Conservation (phyloP, 2,329 filamentous ascomycete species). For the Ophiostoma triangulosporum region DNA sequence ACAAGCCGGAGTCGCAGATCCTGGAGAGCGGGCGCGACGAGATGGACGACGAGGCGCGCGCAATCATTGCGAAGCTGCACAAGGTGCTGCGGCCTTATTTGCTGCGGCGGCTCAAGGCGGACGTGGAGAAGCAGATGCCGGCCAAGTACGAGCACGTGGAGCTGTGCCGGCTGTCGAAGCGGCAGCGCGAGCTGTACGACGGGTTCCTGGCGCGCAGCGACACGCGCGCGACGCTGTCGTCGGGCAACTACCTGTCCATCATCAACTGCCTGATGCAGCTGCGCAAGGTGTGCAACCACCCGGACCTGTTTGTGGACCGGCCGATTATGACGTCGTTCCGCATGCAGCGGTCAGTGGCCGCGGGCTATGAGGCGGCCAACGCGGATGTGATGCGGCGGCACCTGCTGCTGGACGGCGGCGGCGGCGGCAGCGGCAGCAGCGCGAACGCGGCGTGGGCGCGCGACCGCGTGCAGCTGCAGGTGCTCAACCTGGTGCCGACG, state of each 20-base stretch:
- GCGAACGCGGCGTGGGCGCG: neutral
- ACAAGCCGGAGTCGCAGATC: conserved; percentile 89
- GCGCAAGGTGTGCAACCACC: conserved; percentile 96
- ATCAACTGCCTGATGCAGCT: conserved; percentile 98
- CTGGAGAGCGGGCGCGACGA: conserved; percentile 86
- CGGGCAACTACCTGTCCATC: conserved; percentile 92
- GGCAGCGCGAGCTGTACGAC: conserved; percentile 90
- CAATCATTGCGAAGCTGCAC: conserved; percentile 85
- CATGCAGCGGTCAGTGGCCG: conserved; percentile 66
- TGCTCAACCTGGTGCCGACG: conserved; percentile 66
- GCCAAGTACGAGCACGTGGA: conserved; percentile 96
- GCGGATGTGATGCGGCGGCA: conserved; percentile 56
- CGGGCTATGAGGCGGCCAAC: conserved; percentile 54
- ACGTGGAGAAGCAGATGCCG: conserved; percentile 98
- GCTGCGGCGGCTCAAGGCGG: conserved; percentile 78
- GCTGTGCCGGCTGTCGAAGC: conserved; percentile 86
- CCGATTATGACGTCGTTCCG: conserved; percentile 96
- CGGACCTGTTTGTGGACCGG: conserved; percentile 88
- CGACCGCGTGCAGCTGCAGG: conserved; percentile 49
- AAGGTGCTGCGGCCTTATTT: conserved; percentile 88
- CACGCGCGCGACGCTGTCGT: conserved; percentile 76
- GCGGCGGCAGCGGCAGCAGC: neutral
- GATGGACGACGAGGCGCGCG: conserved; percentile 84
- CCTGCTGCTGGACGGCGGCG: conserved; percentile 22
- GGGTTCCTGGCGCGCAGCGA: conserved; percentile 86